Conservation (phyloP, 1,284 basidiomycete species). For the Cystobasidium sp. region DNA sequence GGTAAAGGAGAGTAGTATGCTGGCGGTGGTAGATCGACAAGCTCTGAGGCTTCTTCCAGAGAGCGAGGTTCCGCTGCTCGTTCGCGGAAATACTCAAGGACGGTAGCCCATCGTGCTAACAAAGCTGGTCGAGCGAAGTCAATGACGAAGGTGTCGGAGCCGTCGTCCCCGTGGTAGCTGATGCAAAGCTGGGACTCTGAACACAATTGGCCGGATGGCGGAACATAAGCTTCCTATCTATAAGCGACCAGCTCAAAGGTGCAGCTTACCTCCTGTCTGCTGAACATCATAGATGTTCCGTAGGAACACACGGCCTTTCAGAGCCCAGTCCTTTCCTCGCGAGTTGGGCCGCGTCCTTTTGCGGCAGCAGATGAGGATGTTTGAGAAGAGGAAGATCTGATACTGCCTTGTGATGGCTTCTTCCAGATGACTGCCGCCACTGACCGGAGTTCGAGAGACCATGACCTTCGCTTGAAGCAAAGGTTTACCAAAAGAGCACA, state of each 20-base stretch:
- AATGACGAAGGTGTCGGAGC: constrained; percentile 18
- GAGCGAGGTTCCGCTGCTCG: not conserved
- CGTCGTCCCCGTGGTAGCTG: constrained; percentile 24
- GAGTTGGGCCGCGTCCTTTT: constrained; percentile 2
- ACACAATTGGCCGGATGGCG: not conserved
- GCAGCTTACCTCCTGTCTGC: constrained; percentile 5
- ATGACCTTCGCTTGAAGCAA: constrained; percentile 8
- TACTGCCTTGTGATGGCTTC: constrained; percentile 6
- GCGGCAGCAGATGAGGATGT: constrained; percentile 35
- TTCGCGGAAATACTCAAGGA: constrained; percentile 1
- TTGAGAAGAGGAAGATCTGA: constrained; percentile 29
- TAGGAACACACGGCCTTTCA: constrained; percentile 34
- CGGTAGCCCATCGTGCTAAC: not conserved
- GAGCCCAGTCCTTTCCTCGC: constrained; percentile 10
- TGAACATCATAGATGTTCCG: constrained; percentile 20
- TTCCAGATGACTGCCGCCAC: constrained; percentile 5
- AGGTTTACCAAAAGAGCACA: constrained; percentile 42
- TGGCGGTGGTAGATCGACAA: constrained; percentile 9
- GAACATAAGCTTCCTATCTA: not conserved
- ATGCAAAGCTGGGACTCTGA: constrained; percentile 13
- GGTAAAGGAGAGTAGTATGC: constrained; percentile 10
- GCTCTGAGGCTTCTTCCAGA: not conserved
- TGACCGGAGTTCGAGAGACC: constrained; percentile 8
- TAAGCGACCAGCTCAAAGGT: not conserved
- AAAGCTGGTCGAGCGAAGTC: constrained; percentile 1